Conservation (phyloP, 2,329 filamentous ascomycete species). For the Aspergillus fijiensis region DNA sequence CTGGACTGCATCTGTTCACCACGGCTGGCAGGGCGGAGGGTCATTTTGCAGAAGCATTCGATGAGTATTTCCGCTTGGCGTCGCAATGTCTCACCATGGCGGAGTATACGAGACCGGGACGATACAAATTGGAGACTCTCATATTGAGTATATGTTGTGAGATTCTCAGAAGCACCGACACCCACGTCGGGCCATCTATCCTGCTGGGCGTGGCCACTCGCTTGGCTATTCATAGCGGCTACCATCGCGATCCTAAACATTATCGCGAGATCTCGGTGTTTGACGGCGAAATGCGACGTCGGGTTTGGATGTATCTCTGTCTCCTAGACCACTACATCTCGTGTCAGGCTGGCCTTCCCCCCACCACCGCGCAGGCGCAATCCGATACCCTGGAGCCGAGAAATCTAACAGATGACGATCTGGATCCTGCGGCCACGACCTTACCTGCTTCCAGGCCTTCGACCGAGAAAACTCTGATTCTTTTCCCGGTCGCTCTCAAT, state of each 20-base stretch:
- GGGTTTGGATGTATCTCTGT: conserved; percentile 37
- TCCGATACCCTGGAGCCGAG: conserved; percentile 56
- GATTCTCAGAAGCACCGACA: conserved; percentile 20
- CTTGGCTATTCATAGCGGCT: conserved; percentile 60
- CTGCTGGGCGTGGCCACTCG: conserved; percentile 54
- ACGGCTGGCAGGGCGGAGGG: conserved; percentile 9
- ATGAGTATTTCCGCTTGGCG: conserved; percentile 46
- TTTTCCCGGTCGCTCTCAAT: conserved; percentile 33
- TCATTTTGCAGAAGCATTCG: conserved; percentile 15
- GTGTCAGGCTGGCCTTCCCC: conserved; percentile 63
- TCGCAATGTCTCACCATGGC: conserved; percentile 23
- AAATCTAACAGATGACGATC: conserved; percentile 61
- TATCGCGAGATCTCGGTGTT: conserved; percentile 54
- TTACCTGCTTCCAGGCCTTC: conserved; percentile 54
- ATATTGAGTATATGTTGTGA: conserved; percentile 22
- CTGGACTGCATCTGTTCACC: conserved; percentile 19
- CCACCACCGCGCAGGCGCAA: conserved; percentile 56
- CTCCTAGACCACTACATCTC: conserved; percentile 60
- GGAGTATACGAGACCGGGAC: conserved; percentile 24
- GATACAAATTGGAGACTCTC: conserved; percentile 26
- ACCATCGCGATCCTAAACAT: conserved; percentile 55
- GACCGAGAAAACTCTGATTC: conserved; percentile 51
- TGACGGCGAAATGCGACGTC: conserved; percentile 53
- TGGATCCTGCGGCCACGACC: conserved; percentile 48
- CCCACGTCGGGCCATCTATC: conserved; percentile 52